Percentiles rank a stretch among this genome's conserved stretches.
These are phyloP conservation scores for Hypoxylon sp. DNA, from an alignment of 2,329 filamentous ascomycete species.

Conservation along the genomic window DNA sequence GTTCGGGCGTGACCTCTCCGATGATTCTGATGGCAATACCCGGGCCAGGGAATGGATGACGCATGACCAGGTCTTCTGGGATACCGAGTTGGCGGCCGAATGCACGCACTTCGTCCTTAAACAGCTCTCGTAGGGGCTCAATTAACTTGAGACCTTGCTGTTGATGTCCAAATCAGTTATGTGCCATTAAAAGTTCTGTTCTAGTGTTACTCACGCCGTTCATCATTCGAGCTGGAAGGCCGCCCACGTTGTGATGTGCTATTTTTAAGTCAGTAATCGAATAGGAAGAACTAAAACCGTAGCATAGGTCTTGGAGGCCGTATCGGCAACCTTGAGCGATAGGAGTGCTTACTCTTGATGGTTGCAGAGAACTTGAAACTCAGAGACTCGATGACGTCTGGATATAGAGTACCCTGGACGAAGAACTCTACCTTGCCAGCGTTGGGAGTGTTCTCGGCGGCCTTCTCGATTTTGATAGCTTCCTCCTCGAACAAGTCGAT, in stretches of 20 bases:
- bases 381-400: slow-evolving; percentile 56
- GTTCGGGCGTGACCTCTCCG: slow-evolving; percentile 84
- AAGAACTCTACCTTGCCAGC: slow-evolving; percentile 88
- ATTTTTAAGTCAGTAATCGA: slow-evolving; percentile 27
- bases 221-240: slow-evolving; percentile 54
- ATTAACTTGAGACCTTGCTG: slow-evolving; percentile 71
- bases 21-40: slow-evolving; percentile 82
- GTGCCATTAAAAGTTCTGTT: background rate
- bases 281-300: background rate
- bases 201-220: slow-evolving; percentile 21
- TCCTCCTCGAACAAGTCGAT: slow-evolving; percentile 87
- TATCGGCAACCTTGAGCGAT: slow-evolving; percentile 61
- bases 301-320: slow-evolving; percentile 60
- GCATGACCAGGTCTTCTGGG: slow-evolving; percentile 78
- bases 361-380: slow-evolving; percentile 57
- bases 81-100: slow-evolving; percentile 79
- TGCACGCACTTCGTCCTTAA: slow-evolving; percentile 84
- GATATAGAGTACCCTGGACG: slow-evolving; percentile 87
- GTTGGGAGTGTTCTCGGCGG: slow-evolving; percentile 72
- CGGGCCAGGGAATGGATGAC: slow-evolving; percentile 74
- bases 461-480: slow-evolving; percentile 75
- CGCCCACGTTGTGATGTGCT: slow-evolving; percentile 61
- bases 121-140: slow-evolving; percentile 62
- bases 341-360: slow-evolving; percentile 55
- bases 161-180: background rate